Conservation (phyloP, 805 yeast species). For the Candida wancherniae region DNA sequence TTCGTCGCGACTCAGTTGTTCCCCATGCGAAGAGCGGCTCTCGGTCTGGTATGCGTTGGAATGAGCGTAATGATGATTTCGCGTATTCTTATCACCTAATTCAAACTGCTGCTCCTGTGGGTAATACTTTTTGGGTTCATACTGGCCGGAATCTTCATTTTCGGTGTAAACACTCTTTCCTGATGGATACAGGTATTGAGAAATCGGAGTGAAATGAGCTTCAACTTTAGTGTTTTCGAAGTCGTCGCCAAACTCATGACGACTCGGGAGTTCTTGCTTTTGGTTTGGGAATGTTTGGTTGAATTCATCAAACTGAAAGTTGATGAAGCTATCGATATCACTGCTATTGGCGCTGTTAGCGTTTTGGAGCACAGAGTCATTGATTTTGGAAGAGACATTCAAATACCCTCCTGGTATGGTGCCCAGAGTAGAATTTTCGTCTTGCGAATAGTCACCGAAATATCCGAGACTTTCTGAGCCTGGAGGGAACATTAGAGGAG, state of each 20-base stretch:
- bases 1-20: no score
- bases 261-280: conserved; percentile 1
- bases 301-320: conserved; percentile 8
- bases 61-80: background rate
- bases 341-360: conserved; percentile 6
- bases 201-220: conserved; percentile 10
- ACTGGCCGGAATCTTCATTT: background rate
- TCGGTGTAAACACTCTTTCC: background rate
- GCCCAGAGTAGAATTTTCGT: conserved; percentile 2
- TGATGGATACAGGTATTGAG: background rate
- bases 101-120: background rate
- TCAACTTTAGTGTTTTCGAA: conserved; percentile 6
- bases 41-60: background rate
- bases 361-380: conserved; percentile 1
- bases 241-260: conserved; percentile 2
- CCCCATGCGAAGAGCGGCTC: no score
- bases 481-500: conserved; percentile 17
- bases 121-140: background rate
- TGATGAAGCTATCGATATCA: conserved; percentile 8
- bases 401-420: conserved; percentile 7
- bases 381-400: conserved; percentile 6
- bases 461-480: conserved; percentile 13
- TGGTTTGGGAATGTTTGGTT: conserved; percentile 2
- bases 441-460: conserved; percentile 11
- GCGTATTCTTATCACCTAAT: background rate